Percentiles rank a stretch among this genome's conserved stretches.
These are phyloP conservation scores for Centrapalus pauciflorus DNA, from an alignment of 129 eudicot species.

Conservation along the genomic window DNA sequence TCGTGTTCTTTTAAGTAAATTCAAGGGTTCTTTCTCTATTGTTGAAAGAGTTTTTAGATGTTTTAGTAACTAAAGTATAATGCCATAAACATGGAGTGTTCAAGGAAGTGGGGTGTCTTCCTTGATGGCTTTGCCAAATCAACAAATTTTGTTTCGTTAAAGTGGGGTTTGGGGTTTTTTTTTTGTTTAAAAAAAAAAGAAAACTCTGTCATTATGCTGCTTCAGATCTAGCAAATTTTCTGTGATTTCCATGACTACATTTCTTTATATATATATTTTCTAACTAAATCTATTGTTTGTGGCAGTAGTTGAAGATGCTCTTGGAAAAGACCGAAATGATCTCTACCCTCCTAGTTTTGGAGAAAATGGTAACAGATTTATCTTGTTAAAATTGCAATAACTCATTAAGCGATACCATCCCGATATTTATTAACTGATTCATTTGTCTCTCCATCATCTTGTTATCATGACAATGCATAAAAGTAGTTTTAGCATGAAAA, in stretches of 20 bases:
- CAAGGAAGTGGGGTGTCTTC: neutral
- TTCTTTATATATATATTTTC: neutral
- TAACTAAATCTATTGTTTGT: neutral
- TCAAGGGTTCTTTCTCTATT: too few relatives aligned
- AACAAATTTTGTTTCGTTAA: neutral
- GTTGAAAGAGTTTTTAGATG: neutral
- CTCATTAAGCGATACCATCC: too few relatives aligned
- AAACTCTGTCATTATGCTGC: neutral
- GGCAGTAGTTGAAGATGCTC: conserved; percentile 39
- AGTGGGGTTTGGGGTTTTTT: neutral
- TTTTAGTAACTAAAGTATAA: neutral
- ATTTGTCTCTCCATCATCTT: neutral
- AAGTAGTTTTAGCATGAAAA: neutral
- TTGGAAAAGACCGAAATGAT: conserved; percentile 14
- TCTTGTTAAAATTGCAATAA: too few relatives aligned
- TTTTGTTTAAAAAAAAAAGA: too few relatives aligned
- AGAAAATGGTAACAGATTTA: conserved; percentile 45
- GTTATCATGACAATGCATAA: neutral
- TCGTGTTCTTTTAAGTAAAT: neutral
- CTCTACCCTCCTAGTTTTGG: neutral
- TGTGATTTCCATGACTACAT: neutral
- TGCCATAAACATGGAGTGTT: neutral
- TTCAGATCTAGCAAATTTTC: too few relatives aligned
- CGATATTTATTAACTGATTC: neutral
- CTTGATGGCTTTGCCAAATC: neutral